These are phyloP conservation scores for Stentor roeselii DNA, from an alignment of 73 alveolate species.

Conservation along the genomic window DNA sequence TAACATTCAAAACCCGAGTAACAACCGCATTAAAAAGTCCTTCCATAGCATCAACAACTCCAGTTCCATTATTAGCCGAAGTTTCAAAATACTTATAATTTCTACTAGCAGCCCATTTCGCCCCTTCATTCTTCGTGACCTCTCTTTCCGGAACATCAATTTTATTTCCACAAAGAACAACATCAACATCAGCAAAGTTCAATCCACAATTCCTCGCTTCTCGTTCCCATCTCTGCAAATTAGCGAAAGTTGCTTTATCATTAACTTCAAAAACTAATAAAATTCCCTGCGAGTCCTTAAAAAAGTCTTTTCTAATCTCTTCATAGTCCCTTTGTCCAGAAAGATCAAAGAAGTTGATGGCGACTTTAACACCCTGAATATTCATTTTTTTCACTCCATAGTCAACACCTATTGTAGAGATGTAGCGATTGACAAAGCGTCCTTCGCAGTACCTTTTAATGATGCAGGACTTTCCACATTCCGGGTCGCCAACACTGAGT, in stretches of 20 bases:
- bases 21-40: slow-evolving; percentile 45
- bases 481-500: slow-evolving; percentile 93
- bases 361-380: slow-evolving; percentile 72
- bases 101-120: slow-evolving; percentile 58
- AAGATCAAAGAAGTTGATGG: slow-evolving; percentile 92
- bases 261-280: slow-evolving; percentile 77
- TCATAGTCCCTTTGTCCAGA: slow-evolving; percentile 94
- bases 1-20: background rate
- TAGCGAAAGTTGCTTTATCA: slow-evolving; percentile 63
- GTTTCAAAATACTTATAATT: slow-evolving; percentile 86
- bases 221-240: slow-evolving; percentile 75
- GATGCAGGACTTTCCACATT: slow-evolving; percentile 96
- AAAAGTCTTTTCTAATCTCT: slow-evolving; percentile 74
- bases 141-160: slow-evolving; percentile 68
- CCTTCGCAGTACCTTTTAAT: slow-evolving; percentile 99
- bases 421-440: slow-evolving; percentile 89
- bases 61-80: slow-evolving; percentile 89
- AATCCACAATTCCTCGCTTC: slow-evolving; percentile 64
- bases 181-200: slow-evolving; percentile 58
- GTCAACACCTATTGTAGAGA: slow-evolving; percentile 98
- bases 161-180: slow-evolving; percentile 81
- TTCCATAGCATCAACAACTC: slow-evolving; percentile 80
- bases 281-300: slow-evolving; percentile 72
- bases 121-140: slow-evolving; percentile 60
- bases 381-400: slow-evolving; percentile 97